Base-by-base conservation (phyloP, 768 basidiomycete species). In the Tricholoma furcatifolium region DNA sequence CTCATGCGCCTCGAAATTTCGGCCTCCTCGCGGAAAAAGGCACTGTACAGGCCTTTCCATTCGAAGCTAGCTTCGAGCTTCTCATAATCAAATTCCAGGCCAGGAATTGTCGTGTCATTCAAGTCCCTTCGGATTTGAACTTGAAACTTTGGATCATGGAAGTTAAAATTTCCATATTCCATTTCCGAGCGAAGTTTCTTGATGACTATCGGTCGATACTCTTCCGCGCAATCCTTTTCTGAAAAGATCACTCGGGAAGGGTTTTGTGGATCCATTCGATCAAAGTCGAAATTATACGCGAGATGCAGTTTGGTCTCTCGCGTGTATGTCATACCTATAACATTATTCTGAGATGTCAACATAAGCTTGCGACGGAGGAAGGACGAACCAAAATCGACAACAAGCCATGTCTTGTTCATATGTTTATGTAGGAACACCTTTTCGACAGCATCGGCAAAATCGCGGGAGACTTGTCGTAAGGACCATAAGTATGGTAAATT, bases 401-500 rank as follows among this genome's bases (percentile, higher is more conserved):
- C 18, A 27, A 53, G 40, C 30, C 9, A 24, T 12, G 51, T 36
- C 27, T 47, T 47, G 11, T 35, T 43, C 20, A 48, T 3, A 35
- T 54, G 21, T 20, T 47, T 48, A 8, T 41, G 8, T 9, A 43
- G 24, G 31, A 48, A 53, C 15, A 42, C 46, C 14, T 20, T 40
- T 48, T 53, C 41, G n/a, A 40, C 52, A 11, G 46, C 44, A 17
- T 47, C 17, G 4, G 32, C 46, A 27, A 53, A 47, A 27, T 42
- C 32, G 52, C 46, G 39, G 8, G 46, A 54, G 3, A 54, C 30
- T 21, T 31, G 14, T 14, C 51, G 36, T 15, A 39, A 46, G 20
- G 9, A 18, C 44, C 36, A 43, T 34, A 48, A 21, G 17, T 10
- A 23, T 8, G 46, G 12, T 14, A 43, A 12, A 31, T 54, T 32